phyloP scores from a whole-genome alignment of 129 eudicot species.

The Flaveria sonorensis region DNA sequence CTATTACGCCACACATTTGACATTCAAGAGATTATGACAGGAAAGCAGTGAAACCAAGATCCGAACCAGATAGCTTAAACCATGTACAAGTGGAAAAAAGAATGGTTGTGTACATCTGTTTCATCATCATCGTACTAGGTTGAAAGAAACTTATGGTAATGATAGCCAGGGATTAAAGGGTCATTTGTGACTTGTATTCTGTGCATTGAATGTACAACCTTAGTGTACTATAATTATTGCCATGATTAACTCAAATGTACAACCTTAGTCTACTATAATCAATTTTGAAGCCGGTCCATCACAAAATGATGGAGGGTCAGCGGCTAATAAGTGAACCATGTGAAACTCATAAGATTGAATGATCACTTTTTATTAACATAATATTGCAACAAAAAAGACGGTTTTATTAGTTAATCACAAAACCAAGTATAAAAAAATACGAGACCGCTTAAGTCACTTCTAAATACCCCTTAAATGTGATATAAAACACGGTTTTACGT shows the following conservation, averaged over 20 bases:
- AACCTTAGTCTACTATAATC: constrained; percentile 11
- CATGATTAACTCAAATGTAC: constrained; percentile 21
- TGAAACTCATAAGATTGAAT: constrained; percentile 33
- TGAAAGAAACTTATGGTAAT: constrained; percentile 16
- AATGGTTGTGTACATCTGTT: not conserved
- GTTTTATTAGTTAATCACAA: constrained; percentile 8
- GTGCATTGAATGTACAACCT: not conserved
- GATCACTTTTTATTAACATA: not conserved
- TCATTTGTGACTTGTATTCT: not conserved
- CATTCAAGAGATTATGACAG: too few species aligned
- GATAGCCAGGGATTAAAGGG: constrained; percentile 8
- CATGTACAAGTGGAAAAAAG: not conserved
- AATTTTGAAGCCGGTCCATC: constrained; percentile 3
- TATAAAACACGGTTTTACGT: too few species aligned
- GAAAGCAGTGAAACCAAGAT: not conserved
- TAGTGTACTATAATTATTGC: constrained; percentile 14
- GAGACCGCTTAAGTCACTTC: too few species aligned
- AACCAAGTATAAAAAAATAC: not conserved
- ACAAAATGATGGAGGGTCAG: constrained; percentile 26
- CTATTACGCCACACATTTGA: too few species aligned
- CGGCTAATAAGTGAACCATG: constrained; percentile 28
- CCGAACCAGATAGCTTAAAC: too few species aligned
- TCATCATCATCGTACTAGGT: constrained; percentile 24
- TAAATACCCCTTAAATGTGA: too few species aligned
- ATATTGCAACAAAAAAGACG: not conserved